Percentiles rank a stretch among this genome's conserved stretches.
phyloP scores from a whole-genome alignment of 768 basidiomycete genomes.

The Lentinula sp. region DNA sequence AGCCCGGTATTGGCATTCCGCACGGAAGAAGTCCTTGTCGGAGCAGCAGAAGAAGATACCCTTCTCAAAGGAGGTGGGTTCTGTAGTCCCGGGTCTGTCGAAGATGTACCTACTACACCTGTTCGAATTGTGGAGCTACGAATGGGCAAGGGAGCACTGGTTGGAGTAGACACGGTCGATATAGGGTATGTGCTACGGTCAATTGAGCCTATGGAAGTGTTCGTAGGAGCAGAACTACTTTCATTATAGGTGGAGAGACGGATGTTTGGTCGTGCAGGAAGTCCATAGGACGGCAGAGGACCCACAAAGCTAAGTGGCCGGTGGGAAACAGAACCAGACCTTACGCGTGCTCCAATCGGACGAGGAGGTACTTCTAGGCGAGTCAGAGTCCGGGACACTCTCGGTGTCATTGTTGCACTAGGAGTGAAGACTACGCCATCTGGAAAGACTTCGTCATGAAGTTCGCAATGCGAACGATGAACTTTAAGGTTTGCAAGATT shows the following conservation, averaged over 20 bases:
- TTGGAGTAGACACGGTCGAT: not conserved
- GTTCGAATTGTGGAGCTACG: not conserved
- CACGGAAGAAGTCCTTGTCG: not conserved
- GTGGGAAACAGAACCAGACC: conserved; percentile 7
- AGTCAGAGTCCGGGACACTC: not conserved
- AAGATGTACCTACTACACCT: not conserved
- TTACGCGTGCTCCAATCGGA: conserved; percentile 2
- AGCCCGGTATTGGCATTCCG: not conserved
- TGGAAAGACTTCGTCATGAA: conserved; percentile 27
- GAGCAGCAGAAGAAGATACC: not conserved
- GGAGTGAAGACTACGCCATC: conserved; percentile 22
- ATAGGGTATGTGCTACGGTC: conserved; percentile 3
- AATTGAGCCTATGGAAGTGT: not conserved
- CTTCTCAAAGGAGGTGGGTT: not conserved
- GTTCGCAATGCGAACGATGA: conserved; percentile 13
- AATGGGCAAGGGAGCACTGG: not conserved
- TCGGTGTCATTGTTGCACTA: conserved; percentile 13
- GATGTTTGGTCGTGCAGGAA: conserved; percentile 6
- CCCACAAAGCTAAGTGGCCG: conserved; percentile 1
- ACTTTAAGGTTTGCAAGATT: conserved; percentile 12
- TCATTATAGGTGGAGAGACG: not conserved
- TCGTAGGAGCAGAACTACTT: not conserved
- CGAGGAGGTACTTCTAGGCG: conserved; percentile 2
- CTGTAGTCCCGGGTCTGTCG: not conserved
- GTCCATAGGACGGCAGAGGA: conserved; percentile 1